Conservation (phyloP, 1,284 basidiomycete species). For the Testicularia cyperi region DNA sequence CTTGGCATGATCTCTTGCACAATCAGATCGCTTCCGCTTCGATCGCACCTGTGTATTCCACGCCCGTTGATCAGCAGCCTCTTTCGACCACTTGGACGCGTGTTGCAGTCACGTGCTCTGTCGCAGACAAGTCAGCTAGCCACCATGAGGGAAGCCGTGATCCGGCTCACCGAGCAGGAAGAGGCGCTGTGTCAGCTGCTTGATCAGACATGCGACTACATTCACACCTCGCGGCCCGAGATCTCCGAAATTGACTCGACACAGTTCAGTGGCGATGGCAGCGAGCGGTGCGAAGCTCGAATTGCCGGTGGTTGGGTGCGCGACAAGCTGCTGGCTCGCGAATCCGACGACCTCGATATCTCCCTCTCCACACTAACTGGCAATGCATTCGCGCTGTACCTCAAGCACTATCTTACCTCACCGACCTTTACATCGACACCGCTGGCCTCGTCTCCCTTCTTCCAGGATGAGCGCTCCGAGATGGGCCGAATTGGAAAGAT, state of each 20-base stretch:
- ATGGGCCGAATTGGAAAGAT: slow-evolving; percentile 69
- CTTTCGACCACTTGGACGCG: no score
- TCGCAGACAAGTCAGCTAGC: no score
- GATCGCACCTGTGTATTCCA: no score
- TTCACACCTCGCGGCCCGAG: slow-evolving; percentile 29
- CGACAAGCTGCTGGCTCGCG: slow-evolving; percentile 84
- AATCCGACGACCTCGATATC: slow-evolving; percentile 91
- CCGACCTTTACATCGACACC: slow-evolving; percentile 48
- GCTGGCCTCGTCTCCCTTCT: slow-evolving; percentile 62
- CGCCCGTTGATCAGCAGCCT: no score
- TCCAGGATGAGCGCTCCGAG: slow-evolving; percentile 18
- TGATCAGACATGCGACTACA: slow-evolving; percentile 49
- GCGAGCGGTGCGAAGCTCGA: slow-evolving; percentile 36
- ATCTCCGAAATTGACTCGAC: slow-evolving; percentile 27
- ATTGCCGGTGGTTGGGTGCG: slow-evolving; percentile 91
- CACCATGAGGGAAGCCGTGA: slow-evolving; percentile 20
- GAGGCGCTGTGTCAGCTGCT: slow-evolving; percentile 48
- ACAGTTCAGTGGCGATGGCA: slow-evolving; percentile 19
- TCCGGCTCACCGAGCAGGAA: slow-evolving; percentile 35
- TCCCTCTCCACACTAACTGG: slow-evolving; percentile 85
- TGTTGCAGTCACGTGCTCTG: no score
- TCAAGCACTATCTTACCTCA: slow-evolving; percentile 70
- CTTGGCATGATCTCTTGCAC: slow-evolving; percentile 1
- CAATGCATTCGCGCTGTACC: slow-evolving; percentile 78
- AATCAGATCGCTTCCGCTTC: no score